Conservation (phyloP, 2,329 filamentous ascomycete species). For the Sarocladium kiliense region DNA sequence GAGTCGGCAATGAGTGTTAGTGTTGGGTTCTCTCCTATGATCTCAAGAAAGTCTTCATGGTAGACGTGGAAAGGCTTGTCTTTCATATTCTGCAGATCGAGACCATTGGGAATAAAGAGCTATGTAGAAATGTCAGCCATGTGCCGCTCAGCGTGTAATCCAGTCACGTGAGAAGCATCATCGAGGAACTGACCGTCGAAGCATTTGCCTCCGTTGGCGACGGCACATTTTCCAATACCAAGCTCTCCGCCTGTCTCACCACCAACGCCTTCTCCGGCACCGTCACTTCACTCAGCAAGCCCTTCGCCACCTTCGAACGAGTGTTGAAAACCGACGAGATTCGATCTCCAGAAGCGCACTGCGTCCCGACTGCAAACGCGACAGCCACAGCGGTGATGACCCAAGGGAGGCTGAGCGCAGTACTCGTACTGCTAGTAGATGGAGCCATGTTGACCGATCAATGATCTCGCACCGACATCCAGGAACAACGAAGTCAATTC, state of each 20-base stretch:
- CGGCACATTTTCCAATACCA: conserved; percentile 29
- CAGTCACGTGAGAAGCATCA: too few species aligned
- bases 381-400: neutral
- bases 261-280: conserved; percentile 3
- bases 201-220: conserved; percentile 31
- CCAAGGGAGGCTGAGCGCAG: neutral
- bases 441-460: neutral
- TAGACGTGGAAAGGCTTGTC: conserved; percentile 40
- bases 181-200: conserved; percentile 22
- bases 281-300: neutral
- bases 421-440: neutral
- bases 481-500: too few species aligned
- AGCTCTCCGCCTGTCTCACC: neutral
- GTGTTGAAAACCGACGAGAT: neutral
- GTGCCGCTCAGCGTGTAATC: too few species aligned
- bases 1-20: conserved; percentile 43
- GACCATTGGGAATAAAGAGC: conserved; percentile 31
- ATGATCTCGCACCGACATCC: too few species aligned
- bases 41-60: conserved; percentile 42
- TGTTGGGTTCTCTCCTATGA: conserved; percentile 44
- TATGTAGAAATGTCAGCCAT: too few species aligned
- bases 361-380: conserved; percentile 2
- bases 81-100: conserved; percentile 29
- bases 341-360: neutral
- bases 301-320: neutral